Percentiles rank a stretch among this genome's conserved stretches.
Evolutionary conservation across 164 flowering plant species (phyloP).

Genomic region (Echeveria elegans): DNA sequence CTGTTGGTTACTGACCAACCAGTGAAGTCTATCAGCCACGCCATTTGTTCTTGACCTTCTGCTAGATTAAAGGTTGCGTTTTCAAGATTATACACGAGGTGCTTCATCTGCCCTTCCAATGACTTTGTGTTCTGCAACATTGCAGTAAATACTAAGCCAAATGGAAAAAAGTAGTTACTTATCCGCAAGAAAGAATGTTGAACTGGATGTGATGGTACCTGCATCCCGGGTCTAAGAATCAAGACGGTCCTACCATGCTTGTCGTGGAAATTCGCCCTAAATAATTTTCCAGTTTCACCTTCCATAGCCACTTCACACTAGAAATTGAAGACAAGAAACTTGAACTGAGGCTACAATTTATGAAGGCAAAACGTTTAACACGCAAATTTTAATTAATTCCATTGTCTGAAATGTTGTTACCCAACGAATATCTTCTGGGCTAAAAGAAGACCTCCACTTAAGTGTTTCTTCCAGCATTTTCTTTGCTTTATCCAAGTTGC

Average conservation of each 20-base stretch:
- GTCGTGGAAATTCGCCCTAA: slow-evolving; percentile 75
- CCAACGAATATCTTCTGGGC: slow-evolving; percentile 97
- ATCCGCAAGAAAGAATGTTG: slow-evolving; percentile 1
- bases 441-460: slow-evolving; percentile 73
- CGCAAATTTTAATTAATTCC: too few species aligned
- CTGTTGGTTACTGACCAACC: slow-evolving; percentile 63
- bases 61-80: slow-evolving; percentile 88
- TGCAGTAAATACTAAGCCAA: background rate
- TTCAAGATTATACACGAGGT: slow-evolving; percentile 81
- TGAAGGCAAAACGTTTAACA: too few species aligned
- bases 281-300: slow-evolving; percentile 87
- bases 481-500: slow-evolving; percentile 82
- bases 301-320: slow-evolving; percentile 76
- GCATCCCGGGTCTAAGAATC: slow-evolving; percentile 52
- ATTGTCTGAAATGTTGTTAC: slow-evolving; percentile 36
- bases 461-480: slow-evolving; percentile 89
- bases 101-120: slow-evolving; percentile 67
- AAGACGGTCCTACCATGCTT: slow-evolving; percentile 70
- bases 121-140: slow-evolving; percentile 62
- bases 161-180: background rate
- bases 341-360: background rate
- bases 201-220: slow-evolving; percentile 22
- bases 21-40: slow-evolving; percentile 89
- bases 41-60: slow-evolving; percentile 84
- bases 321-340: background rate